Base-by-base conservation (phyloP, 495 filamentous ascomycete species). In the Annulohypoxylon nitens region DNA sequence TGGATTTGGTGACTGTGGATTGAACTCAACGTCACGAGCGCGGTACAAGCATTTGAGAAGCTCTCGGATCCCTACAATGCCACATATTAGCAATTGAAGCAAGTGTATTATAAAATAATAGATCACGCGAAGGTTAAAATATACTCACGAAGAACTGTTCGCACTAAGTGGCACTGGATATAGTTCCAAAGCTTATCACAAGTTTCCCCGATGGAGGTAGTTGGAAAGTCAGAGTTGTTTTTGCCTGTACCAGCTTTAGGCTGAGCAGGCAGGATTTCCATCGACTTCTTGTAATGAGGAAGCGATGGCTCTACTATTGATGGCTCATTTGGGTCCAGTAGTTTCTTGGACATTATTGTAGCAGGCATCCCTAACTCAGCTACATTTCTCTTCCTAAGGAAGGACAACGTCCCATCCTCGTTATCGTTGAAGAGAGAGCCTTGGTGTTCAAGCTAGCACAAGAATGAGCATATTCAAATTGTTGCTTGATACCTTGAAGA, bases 351-450 rank as follows among this genome's bases (percentile, higher is more conserved):
- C 9, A 67, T 67, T 66, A 73, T 53, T 9, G 30, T 37, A 23
- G 69, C 59, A 37, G 61, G 61, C 11, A 48, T 48, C 34, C 8
- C 39, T 16, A 47, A 23, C 11, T 12, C 30, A 11, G 37, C 39
- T 3, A 23, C 47, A 26, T 76, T 78, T 0, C n/a, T 16, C 33
- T 43, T 61, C 18, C 63, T 67, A 4, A 74, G 30, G 20, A 74
- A 20, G 14, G 80, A 75, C 6, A 83, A 53, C 0, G 80, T 84
- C 0, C 82, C 81, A n/a, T 82, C 80, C 41, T 68, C 41, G 34
- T 83, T 80, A 47, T 83, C 81, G 41, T 83, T 79, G 2, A 82
- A 59, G 12, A 73, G 7, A 4, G 20, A 16, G 1, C 64, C 64
- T n/a, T 64, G 69, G 51, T 83, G 82, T 3, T 2, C 48, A 26